These are phyloP conservation scores for Ampelocalamus luodianensis DNA, from an alignment of 176 grass and related monocot genomes.

Conservation along the genomic window DNA sequence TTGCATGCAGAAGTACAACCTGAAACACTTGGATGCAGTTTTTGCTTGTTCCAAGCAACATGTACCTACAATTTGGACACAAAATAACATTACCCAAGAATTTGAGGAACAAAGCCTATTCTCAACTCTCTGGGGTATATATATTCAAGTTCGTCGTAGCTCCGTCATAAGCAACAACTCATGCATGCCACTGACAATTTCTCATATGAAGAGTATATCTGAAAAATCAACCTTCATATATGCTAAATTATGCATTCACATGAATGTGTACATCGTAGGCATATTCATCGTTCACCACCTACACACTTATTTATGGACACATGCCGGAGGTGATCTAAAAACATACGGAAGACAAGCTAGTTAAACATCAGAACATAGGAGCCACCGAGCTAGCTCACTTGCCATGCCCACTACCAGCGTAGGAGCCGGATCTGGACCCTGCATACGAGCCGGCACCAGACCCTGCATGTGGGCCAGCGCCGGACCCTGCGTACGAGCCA, in stretches of 20 bases:
- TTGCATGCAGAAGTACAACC: too few relatives aligned
- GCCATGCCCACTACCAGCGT: constrained; percentile 52
- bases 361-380: neutral
- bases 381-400: constrained; percentile 31
- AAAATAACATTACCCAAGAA: neutral
- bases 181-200: neutral
- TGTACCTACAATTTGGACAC: neutral
- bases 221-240: neutral
- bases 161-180: neutral
- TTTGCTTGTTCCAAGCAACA: too few relatives aligned
- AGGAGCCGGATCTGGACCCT: constrained; percentile 39
- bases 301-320: constrained; percentile 31
- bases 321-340: neutral
- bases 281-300: neutral
- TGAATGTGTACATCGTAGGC: neutral
- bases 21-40: too few relatives aligned
- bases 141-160: neutral
- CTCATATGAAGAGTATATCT: neutral
- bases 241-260: neutral
- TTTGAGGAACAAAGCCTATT: neutral
- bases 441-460: constrained; percentile 45
- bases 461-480: neutral
- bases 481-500: constrained; percentile 25
- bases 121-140: neutral
- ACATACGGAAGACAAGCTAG: neutral